phyloP scores from a whole-genome alignment of 345 rosid species.

The Gossypium anomalum region DNA sequence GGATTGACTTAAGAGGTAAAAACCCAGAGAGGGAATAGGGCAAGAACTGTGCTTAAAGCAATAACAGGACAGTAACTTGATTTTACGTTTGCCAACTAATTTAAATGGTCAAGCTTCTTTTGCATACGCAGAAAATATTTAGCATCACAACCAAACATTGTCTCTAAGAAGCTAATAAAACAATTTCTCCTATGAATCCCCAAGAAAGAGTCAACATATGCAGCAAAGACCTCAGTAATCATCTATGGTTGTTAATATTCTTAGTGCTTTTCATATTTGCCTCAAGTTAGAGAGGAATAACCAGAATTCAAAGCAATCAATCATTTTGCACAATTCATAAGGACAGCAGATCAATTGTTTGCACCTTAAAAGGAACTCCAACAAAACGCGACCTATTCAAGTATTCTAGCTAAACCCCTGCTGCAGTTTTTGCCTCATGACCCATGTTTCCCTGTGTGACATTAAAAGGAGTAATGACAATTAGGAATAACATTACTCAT shows the following conservation, averaged over 20 bases:
- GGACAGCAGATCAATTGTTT: conserved; percentile 12
- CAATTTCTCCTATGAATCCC: neutral
- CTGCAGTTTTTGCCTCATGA: conserved; percentile 53
- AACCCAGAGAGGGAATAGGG: neutral
- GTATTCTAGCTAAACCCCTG: conserved; percentile 44
- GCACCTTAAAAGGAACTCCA: conserved; percentile 31
- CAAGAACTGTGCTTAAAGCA: neutral
- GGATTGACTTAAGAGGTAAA: too few relatives aligned
- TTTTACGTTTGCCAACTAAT: neutral
- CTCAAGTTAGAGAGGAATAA: neutral
- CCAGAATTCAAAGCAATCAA: neutral
- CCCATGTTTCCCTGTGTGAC: conserved; percentile 54
- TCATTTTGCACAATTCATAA: neutral
- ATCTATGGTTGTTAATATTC: neutral
- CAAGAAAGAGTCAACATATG: neutral
- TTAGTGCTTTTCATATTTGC: neutral
- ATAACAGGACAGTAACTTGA: neutral
- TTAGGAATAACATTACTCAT: neutral
- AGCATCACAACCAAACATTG: neutral
- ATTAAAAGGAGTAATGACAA: neutral
- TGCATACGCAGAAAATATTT: neutral
- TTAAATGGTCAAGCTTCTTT: neutral
- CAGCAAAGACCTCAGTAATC: neutral
- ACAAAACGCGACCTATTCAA: neutral
- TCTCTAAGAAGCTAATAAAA: neutral